Percentiles rank a stretch among this genome's conserved stretches.
Conservation (phyloP, 2,329 filamentous ascomycete genomes). For the Rhynchosporium graminicola region DNA sequence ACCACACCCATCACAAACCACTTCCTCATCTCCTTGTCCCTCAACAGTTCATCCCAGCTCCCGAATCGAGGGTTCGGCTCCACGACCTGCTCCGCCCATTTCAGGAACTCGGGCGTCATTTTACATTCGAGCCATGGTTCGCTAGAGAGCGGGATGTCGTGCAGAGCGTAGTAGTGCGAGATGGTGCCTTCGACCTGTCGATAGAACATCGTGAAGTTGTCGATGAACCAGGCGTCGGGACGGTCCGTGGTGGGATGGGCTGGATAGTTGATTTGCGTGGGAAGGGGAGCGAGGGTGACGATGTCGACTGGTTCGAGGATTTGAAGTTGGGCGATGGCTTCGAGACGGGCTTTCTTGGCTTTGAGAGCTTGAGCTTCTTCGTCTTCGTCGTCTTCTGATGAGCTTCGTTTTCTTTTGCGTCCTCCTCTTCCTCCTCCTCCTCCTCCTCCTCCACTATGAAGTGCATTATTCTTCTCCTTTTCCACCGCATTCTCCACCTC, state of each 20-base stretch:
- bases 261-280: conserved; percentile 22
- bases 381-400: neutral
- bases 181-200: conserved; percentile 17
- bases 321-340: neutral
- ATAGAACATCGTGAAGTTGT: conserved; percentile 25
- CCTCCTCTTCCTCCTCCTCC: neutral
- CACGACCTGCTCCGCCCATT: conserved; percentile 30
- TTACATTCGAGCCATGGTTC: conserved; percentile 25
- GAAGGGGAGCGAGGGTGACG: conserved; percentile 19
- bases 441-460: neutral
- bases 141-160: conserved; percentile 21
- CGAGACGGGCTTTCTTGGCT: neutral
- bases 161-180: conserved; percentile 24
- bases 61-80: conserved; percentile 28
- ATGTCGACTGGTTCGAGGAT: conserved; percentile 16
- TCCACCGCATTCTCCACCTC: no score
- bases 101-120: conserved; percentile 29
- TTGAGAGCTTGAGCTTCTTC: neutral
- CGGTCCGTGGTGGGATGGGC: conserved; percentile 28
- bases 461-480: neutral
- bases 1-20: conserved; percentile 34
- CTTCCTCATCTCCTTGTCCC: conserved; percentile 28
- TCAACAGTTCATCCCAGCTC: conserved; percentile 36
- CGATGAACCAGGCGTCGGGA: conserved; percentile 29
- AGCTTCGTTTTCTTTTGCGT: neutral